phyloP scores from a whole-genome alignment of 768 basidiomycete genomes.

The Lentinus brumalis region DNA sequence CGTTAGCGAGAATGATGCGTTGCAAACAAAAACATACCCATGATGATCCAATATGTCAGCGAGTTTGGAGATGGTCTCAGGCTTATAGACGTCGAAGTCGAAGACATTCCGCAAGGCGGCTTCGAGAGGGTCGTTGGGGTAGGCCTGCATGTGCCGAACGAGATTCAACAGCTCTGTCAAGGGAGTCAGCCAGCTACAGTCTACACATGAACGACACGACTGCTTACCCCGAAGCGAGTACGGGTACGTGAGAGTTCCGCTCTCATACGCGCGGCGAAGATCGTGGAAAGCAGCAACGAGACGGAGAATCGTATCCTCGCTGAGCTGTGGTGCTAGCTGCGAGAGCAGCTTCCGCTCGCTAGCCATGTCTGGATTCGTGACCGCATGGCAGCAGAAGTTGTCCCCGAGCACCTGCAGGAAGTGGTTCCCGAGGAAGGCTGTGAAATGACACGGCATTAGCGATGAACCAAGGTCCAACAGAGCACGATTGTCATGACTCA shows the following conservation, averaged over 20 bases:
- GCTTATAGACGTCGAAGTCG: constrained; percentile 70
- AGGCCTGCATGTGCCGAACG: constrained; percentile 62
- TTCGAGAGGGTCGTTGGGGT: constrained; percentile 59
- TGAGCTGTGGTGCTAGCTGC: constrained; percentile 63
- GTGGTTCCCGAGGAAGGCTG: constrained; percentile 74
- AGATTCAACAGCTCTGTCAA: constrained; percentile 63
- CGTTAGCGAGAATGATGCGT: not conserved
- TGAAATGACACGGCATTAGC: not conserved
- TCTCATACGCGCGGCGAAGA: constrained; percentile 57
- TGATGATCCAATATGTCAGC: constrained; percentile 59
- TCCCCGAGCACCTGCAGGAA: constrained; percentile 74
- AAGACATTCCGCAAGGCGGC: constrained; percentile 64
- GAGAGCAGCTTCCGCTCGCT: constrained; percentile 62
- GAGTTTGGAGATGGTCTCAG: constrained; percentile 64
- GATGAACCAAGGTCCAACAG: not conserved
- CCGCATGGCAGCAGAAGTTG: constrained; percentile 64
- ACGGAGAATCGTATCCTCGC: constrained; percentile 51
- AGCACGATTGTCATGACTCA: constrained; percentile 31
- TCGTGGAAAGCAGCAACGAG: constrained; percentile 70
- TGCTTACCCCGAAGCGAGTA: constrained; percentile 65
- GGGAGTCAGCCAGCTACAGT: not conserved
- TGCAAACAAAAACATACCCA: constrained; percentile 43
- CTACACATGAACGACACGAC: not conserved
- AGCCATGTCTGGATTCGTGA: constrained; percentile 66
- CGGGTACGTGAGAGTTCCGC: constrained; percentile 60